Evolutionary conservation across 202 grass and related monocot species (phyloP).

Genomic region (Saccharum hybrid): DNA sequence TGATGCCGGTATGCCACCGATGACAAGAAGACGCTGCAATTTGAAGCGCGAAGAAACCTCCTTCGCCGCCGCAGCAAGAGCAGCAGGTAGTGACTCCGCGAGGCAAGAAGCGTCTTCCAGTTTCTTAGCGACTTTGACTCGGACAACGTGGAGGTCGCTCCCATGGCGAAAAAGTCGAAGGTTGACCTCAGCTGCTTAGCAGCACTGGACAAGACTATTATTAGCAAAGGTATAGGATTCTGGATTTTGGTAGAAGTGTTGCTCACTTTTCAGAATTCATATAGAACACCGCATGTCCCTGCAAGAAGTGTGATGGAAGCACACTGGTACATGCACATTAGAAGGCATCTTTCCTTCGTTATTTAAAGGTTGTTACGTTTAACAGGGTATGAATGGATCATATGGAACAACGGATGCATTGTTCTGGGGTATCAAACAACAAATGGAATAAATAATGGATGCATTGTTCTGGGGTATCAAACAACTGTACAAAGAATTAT

Average conservation of each 20-base stretch:
- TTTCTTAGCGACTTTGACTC: background rate
- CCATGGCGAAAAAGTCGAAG: background rate
- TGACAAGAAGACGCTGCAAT: slow-evolving; percentile 35
- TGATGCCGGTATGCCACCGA: background rate
- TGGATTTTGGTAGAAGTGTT: background rate
- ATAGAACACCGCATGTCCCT: no score
- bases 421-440: slow-evolving; percentile 20
- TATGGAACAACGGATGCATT: background rate
- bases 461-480: slow-evolving; percentile 8
- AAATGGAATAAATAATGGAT: background rate
- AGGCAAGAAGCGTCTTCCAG: background rate
- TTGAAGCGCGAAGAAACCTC: slow-evolving; percentile 11
- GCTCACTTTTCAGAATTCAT: no score
- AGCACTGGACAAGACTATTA: background rate
- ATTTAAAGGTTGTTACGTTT: background rate
- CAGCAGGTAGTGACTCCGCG: background rate
- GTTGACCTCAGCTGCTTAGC: background rate
- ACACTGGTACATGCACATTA: background rate
- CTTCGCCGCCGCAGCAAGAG: background rate
- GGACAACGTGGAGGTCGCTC: background rate
- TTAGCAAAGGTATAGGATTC: no score
- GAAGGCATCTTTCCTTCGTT: background rate
- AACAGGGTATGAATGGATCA: background rate
- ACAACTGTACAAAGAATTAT: slow-evolving; percentile 39
- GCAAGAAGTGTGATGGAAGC: background rate